Evolutionary conservation across 2,329 filamentous ascomycete genomes (phyloP).

Genomic region (Cladosporium halotolerans): DNA sequence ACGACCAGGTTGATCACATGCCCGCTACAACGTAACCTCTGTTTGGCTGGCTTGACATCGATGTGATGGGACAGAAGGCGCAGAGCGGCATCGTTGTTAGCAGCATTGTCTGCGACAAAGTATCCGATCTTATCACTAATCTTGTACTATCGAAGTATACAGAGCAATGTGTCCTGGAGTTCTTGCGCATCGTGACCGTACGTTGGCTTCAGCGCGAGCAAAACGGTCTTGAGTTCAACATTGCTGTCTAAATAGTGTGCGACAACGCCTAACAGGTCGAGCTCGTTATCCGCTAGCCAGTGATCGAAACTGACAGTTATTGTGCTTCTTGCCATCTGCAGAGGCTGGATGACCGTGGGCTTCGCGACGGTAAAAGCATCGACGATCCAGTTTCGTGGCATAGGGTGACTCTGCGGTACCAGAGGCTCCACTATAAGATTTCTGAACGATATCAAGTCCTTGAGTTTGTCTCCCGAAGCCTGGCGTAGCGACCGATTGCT

Average conservation of each 20-base stretch:
- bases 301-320: background rate
- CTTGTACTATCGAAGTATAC: background rate
- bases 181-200: background rate
- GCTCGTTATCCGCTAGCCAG: background rate
- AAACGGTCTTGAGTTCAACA: background rate
- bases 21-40: constrained; percentile 13
- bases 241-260: constrained; percentile 1
- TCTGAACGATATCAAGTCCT: background rate
- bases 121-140: constrained; percentile 12
- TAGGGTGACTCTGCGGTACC: background rate
- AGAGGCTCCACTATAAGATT: background rate
- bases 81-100: constrained; percentile 13
- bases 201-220: background rate
- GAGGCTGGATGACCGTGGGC: background rate
- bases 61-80: background rate
- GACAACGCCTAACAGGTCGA: background rate
- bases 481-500: background rate
- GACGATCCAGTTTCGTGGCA: background rate
- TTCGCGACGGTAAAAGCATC: background rate
- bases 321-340: background rate
- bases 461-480: background rate
- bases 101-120: constrained; percentile 18
- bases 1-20: constrained; percentile 17
- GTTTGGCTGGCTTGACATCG: background rate
- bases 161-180: background rate